A percentile compares a stretch with the other conserved stretches of the same genome.
Evolutionary conservation across 768 basidiomycete genomes (phyloP).

Genomic region (Kwoniella sp.): DNA sequence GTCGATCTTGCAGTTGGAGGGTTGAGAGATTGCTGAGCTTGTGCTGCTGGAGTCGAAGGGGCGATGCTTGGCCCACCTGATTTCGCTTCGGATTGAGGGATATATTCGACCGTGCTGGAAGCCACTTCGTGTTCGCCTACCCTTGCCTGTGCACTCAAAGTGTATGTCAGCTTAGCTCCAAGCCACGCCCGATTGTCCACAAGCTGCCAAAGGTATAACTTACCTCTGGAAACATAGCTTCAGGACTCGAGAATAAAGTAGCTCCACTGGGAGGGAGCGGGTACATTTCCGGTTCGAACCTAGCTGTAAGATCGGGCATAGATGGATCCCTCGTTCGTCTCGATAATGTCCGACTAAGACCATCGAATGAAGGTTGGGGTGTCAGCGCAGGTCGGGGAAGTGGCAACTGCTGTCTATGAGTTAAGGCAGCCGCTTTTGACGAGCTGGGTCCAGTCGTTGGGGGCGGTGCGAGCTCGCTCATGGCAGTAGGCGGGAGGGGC

Average conservation of each 20-base stretch:
- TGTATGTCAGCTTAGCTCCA: not conserved
- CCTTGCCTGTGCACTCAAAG: not conserved
- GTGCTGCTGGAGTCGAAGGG: slow-evolving; percentile 3
- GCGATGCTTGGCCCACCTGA: not conserved
- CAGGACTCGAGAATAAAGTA: slow-evolving; percentile 12
- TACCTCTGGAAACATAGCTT: not conserved
- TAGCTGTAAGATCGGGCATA: slow-evolving; percentile 18
- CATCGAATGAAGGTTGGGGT: slow-evolving; percentile 20
- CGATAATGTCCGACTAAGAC: slow-evolving; percentile 4
- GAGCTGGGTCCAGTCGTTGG: not conserved
- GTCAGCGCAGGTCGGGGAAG: slow-evolving; percentile 32
- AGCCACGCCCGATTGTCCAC: no score
- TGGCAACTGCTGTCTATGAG: slow-evolving; percentile 22
- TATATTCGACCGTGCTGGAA: slow-evolving; percentile 11
- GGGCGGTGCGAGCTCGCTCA: not conserved
- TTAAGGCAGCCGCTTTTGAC: not conserved
- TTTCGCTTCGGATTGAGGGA: not conserved
- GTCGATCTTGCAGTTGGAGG: not conserved
- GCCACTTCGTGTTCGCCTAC: slow-evolving; percentile 7
- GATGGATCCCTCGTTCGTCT: slow-evolving; percentile 21
- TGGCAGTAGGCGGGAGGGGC: slow-evolving; percentile 2
- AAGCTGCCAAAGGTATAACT: no score
- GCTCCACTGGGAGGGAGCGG: slow-evolving; percentile 33
- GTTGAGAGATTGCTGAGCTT: not conserved
- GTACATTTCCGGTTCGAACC: slow-evolving; percentile 39